phyloP scores from a whole-genome alignment of 495 filamentous ascomycete species.

The Bacidia gigantensis region DNA sequence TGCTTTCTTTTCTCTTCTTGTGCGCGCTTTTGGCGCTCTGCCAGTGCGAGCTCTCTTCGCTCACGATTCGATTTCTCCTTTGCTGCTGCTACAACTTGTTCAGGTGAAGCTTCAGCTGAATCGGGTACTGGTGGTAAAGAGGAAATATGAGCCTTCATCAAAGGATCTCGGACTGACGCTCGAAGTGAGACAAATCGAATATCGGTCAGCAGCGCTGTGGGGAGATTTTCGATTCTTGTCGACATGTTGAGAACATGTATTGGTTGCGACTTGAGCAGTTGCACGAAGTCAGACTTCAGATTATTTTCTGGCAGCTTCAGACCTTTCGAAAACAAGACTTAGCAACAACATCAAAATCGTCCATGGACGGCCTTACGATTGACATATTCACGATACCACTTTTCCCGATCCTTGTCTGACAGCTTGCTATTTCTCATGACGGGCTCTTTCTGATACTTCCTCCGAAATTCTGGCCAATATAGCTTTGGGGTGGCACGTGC shows the following conservation, averaged over 20 bases:
- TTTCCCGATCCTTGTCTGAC: conserved; percentile 79
- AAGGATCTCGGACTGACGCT: conserved; percentile 50
- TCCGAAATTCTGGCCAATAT: conserved; percentile 92
- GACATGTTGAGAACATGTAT: conserved; percentile 50
- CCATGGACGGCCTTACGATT: conserved; percentile 27
- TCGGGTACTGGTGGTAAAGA: conserved; percentile 55
- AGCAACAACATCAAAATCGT: not conserved
- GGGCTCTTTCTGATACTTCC: conserved; percentile 70
- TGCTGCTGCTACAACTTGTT: conserved; percentile 46
- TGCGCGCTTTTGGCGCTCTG: conserved; percentile 58
- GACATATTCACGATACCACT: conserved; percentile 80
- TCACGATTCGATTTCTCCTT: conserved; percentile 50
- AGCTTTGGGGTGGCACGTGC: conserved; percentile 73
- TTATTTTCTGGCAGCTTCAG: conserved; percentile 62
- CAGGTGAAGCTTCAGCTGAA: conserved; percentile 30
- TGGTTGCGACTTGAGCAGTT: conserved; percentile 59
- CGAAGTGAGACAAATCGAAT: conserved; percentile 70
- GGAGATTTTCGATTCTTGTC: conserved; percentile 49
- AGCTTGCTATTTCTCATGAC: conserved; percentile 68
- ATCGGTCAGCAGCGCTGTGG: conserved; percentile 55
- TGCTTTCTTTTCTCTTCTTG: conserved; percentile 60
- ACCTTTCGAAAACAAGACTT: conserved; percentile 16
- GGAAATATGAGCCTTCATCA: conserved; percentile 65
- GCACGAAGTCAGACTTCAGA: conserved; percentile 64
- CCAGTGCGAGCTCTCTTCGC: conserved; percentile 59